Conservation (phyloP, 805 yeast species). For the Zygotorulaspora sp. region DNA sequence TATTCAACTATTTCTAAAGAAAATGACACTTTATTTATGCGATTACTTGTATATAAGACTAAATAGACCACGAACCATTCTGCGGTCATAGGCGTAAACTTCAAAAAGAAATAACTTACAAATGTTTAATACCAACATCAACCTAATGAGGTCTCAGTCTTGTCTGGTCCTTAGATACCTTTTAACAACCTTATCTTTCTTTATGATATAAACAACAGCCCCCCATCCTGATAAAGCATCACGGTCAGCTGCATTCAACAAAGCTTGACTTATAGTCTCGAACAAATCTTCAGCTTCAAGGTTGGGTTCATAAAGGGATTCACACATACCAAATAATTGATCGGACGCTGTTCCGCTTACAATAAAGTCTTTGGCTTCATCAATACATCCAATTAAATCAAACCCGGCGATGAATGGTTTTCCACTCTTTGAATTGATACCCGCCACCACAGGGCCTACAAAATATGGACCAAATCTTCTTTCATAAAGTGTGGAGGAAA, state of each 20-base stretch:
- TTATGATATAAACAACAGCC: conserved; percentile 85
- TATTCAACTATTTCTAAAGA: not conserved
- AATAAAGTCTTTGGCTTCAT: conserved; percentile 87
- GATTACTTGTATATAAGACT: conserved; percentile 1
- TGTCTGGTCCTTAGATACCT: conserved; percentile 90
- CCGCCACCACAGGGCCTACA: conserved; percentile 95
- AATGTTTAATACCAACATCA: too few species aligned
- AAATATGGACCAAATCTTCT: conserved; percentile 94
- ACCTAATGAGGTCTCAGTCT: conserved; percentile 59
- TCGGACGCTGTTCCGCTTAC: conserved; percentile 97
- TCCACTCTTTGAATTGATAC: conserved; percentile 73
- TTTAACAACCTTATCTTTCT: conserved; percentile 86
- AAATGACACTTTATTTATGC: conserved; percentile 3
- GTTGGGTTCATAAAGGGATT: conserved; percentile 88
- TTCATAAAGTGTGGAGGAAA: conserved; percentile 84
- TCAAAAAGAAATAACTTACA: too few species aligned
- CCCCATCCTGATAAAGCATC: conserved; percentile 99
- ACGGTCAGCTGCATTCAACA: conserved; percentile 92
- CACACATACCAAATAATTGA: conserved; percentile 98
- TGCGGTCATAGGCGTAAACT: too few species aligned
- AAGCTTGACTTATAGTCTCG: conserved; percentile 91
- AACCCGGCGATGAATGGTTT: conserved; percentile 93
- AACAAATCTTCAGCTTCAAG: conserved; percentile 92
- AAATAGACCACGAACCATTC: not conserved
- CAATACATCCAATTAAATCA: conserved; percentile 95